A percentile compares a stretch with the other conserved stretches of the same genome.
These are phyloP conservation scores for Calocybe indica DNA, from an alignment of 768 basidiomycete species.

Conservation along the genomic window DNA sequence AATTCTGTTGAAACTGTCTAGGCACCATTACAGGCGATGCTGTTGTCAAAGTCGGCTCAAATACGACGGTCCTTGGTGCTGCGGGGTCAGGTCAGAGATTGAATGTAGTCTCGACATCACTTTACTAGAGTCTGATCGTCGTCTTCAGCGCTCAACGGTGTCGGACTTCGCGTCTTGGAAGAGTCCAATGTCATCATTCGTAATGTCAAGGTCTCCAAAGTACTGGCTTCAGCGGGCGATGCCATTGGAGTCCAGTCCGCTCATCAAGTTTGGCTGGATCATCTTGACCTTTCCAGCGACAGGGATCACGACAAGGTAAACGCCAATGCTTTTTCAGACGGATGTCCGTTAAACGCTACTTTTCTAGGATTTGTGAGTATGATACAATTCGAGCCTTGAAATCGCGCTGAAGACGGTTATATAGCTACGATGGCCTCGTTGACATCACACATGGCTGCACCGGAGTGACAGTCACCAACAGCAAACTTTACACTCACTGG, in stretches of 20 bases:
- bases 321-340: not conserved
- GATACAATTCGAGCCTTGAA: not conserved
- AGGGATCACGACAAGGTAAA: slow-evolving; percentile 36
- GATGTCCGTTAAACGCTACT: not conserved
- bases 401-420: not conserved
- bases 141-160: slow-evolving; percentile 31
- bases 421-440: slow-evolving; percentile 38
- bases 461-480: slow-evolving; percentile 35
- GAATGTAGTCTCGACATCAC: not conserved
- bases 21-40: slow-evolving; percentile 38
- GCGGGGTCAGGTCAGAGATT: slow-evolving; percentile 29
- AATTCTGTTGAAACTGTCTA: slow-evolving; percentile 5
- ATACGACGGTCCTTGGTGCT: slow-evolving; percentile 37
- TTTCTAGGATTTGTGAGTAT: slow-evolving; percentile 21
- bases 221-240: slow-evolving; percentile 38
- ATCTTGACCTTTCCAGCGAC: slow-evolving; percentile 38
- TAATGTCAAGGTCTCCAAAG: slow-evolving; percentile 44
- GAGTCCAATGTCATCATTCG: slow-evolving; percentile 42
- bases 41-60: slow-evolving; percentile 36
- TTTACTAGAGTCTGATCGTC: not conserved
- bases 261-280: slow-evolving; percentile 40
- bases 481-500: slow-evolving; percentile 39
- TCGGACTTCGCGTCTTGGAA: slow-evolving; percentile 38
- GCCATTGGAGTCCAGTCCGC: slow-evolving; percentile 37
- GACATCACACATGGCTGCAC: slow-evolving; percentile 40